A percentile compares a stretch with the other conserved stretches of the same genome.
phyloP scores from a whole-genome alignment of 2,329 filamentous ascomycete genomes.

The Tolypocladium tundrense region DNA sequence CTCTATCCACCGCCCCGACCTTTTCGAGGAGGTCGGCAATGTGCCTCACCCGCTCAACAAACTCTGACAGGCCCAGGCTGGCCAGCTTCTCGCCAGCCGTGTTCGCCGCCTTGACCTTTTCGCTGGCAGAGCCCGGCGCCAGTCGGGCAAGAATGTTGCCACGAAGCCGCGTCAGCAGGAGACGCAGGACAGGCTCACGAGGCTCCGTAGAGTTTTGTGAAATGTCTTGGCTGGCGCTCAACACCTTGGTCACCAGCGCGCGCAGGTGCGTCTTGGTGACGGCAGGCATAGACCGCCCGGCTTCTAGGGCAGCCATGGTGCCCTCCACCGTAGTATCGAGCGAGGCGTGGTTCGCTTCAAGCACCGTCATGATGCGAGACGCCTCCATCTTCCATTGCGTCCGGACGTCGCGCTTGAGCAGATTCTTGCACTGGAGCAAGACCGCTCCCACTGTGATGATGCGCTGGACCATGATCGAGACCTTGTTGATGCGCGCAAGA shows the following conservation, averaged over 20 bases:
- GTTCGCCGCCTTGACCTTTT: slow-evolving; percentile 60
- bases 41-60: slow-evolving; percentile 56
- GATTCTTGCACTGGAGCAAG: slow-evolving; percentile 69
- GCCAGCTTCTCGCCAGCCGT: slow-evolving; percentile 61
- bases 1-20: slow-evolving; percentile 57
- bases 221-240: slow-evolving; percentile 39
- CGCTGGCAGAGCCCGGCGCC: slow-evolving; percentile 54
- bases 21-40: slow-evolving; percentile 59
- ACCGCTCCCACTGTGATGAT: slow-evolving; percentile 67
- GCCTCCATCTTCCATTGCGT: slow-evolving; percentile 69
- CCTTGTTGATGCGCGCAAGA: slow-evolving; percentile 43
- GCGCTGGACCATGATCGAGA: slow-evolving; percentile 31
- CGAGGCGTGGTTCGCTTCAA: slow-evolving; percentile 45
- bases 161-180: slow-evolving; percentile 58
- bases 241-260: slow-evolving; percentile 46
- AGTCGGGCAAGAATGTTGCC: slow-evolving; percentile 56
- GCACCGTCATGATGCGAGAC: slow-evolving; percentile 56
- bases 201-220: slow-evolving; percentile 29
- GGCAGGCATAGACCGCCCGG: slow-evolving; percentile 53
- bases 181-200: slow-evolving; percentile 48
- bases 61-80: slow-evolving; percentile 61
- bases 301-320: slow-evolving; percentile 52
- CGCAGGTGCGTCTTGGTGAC: slow-evolving; percentile 49
- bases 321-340: slow-evolving; percentile 47
- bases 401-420: slow-evolving; percentile 71